These are phyloP conservation scores for Angophora floribunda DNA, from an alignment of 345 rosid species.

Conservation along the genomic window DNA sequence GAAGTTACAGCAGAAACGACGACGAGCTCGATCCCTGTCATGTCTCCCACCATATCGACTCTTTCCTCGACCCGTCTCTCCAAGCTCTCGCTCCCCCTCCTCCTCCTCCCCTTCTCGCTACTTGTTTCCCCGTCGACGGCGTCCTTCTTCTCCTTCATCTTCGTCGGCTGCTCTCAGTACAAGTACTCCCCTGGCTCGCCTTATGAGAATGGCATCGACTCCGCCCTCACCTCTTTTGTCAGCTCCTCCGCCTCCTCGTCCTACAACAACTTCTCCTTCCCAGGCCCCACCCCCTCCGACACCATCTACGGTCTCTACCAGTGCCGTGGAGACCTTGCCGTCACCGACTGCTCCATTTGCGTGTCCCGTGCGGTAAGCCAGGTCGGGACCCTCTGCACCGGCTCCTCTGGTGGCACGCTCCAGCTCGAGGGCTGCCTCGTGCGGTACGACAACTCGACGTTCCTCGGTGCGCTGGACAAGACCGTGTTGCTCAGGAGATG, in stretches of 20 bases:
- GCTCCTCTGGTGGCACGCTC: constrained; percentile 49
- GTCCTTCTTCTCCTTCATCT: constrained; percentile 42
- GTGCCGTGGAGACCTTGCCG: constrained; percentile 78
- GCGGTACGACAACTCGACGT: constrained; percentile 55
- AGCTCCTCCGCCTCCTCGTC: constrained; percentile 36
- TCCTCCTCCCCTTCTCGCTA: constrained; percentile 1
- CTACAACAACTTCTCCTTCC: constrained; percentile 41
- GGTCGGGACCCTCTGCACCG: constrained; percentile 37
- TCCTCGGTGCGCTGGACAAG: constrained; percentile 78
- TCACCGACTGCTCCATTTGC: constrained; percentile 60
- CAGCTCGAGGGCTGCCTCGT: constrained; percentile 72
- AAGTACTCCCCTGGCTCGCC: constrained; percentile 45
- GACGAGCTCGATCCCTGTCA: not conserved
- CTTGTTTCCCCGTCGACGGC: constrained; percentile 18
- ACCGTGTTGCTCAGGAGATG: constrained; percentile 50
- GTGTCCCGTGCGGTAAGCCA: constrained; percentile 52
- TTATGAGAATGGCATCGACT: constrained; percentile 60
- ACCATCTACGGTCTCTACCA: constrained; percentile 73
- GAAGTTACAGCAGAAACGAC: not conserved
- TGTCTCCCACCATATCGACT: not conserved
- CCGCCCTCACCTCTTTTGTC: constrained; percentile 34
- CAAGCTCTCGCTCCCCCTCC: not conserved
- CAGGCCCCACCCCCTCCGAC: constrained; percentile 34
- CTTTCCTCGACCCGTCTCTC: not conserved
- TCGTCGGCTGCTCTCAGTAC: constrained; percentile 58